phyloP scores from a whole-genome alignment of 306 rosid species.

The Argentina anserina region DNA sequence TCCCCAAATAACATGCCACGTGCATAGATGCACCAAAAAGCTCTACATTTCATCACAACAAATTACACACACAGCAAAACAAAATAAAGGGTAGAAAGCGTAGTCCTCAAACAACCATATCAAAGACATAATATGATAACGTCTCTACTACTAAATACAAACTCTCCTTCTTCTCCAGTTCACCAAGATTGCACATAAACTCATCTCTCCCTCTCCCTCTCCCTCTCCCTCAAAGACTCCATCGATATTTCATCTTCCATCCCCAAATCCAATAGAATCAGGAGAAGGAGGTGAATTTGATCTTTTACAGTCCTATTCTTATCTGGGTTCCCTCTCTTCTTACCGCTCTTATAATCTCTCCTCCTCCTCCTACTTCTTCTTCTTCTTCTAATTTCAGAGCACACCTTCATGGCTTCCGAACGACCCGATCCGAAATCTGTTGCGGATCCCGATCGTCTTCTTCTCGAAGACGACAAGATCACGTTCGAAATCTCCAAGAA shows the following conservation, averaged over 20 bases:
- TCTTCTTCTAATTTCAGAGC: neutral
- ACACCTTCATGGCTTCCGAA: neutral
- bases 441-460: neutral
- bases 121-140: neutral
- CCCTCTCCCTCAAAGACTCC: neutral
- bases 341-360: neutral
- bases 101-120: conserved; percentile 4
- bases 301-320: neutral
- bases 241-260: conserved; percentile 5
- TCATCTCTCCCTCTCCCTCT: neutral
- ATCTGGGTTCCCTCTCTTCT: neutral
- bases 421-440: neutral
- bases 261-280: neutral
- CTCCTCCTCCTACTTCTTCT: neutral
- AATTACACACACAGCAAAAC: neutral
- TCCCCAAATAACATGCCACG: conserved; percentile 56
- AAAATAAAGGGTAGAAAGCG: neutral
- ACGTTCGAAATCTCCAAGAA: neutral
- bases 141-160: neutral
- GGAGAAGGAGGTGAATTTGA: neutral
- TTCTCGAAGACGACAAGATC: neutral
- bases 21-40: conserved; percentile 55
- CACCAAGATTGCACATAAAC: neutral
- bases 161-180: neutral
- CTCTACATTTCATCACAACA: conserved; percentile 17